Evolutionary conservation across 306 rosid genomes (phyloP), one percentile per base, ranked within the genome.

Genomic region (Vigna hirtella): DNA sequence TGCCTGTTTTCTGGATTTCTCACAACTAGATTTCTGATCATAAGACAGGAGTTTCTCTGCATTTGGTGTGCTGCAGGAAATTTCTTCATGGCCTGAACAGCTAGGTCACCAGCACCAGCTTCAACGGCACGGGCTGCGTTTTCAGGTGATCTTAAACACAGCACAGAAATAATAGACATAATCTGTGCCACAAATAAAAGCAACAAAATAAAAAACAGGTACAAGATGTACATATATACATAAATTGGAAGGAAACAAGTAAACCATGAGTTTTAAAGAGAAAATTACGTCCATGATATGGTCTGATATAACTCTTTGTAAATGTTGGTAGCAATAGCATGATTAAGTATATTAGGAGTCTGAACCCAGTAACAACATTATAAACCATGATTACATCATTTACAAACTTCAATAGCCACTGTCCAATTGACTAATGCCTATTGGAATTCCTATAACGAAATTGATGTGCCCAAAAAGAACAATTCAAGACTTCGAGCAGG

Each of bases 71-170:
- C 97, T 2, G 85, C 74, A 20, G 97, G 93, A 76, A 87, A 93
- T 50, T 87, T 88, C 80, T 93, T 83, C 99, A 95, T 95, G 42
- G 98, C 87, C 80, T 91, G 98, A 69, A 93, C 84, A 7, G 96
- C 98, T 73, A 91, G 93, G 81, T 93, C 99, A 62, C 99, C 96
- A 5, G 97, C 93, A 10, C 97, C 98, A 73, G 98, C 97, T 95
- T 95, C 98, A 57, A 93, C 48, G 66, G 98, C 99, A 8, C 81
- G 86, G n/a, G 93, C 86, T 16, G 98, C 98, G 78, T 89, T 92
- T 61, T 92, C 97, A 2, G 98, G 98, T 28, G 91, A 82, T 88
- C 98, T 89, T 78, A 95, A 83, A 30, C 91, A 83, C 18, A 92
- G 97, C 85, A 89, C 91, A 16, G 97, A 72, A 77, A 95, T 88